Percentiles rank a stretch among this genome's conserved stretches.
These are phyloP conservation scores for Dillenia suffruticosa DNA, from an alignment of 164 flowering plant species.

Conservation along the genomic window DNA sequence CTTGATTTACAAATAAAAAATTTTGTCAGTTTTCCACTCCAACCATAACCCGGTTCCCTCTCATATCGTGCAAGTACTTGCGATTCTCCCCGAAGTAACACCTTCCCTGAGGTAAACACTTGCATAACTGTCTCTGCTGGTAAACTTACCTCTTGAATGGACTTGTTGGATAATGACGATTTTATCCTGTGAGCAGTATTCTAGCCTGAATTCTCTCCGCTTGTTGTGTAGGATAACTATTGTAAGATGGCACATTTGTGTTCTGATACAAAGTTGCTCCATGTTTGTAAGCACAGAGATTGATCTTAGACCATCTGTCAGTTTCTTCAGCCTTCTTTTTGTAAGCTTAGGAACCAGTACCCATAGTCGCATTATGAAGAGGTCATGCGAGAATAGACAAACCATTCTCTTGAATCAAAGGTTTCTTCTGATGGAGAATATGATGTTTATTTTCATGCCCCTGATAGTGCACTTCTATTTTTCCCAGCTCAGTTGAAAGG, in stretches of 20 bases:
- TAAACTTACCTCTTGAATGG: conserved; percentile 5
- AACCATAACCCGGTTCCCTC: neutral
- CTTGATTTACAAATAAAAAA: no score
- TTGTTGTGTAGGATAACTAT: no score
- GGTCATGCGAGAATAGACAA: no score
- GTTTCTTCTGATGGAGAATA: neutral
- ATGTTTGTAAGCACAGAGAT: neutral
- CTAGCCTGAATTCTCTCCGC: conserved; percentile 7
- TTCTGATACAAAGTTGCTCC: neutral
- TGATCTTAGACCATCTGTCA: neutral
- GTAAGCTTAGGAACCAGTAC: neutral
- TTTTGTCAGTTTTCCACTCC: no score
- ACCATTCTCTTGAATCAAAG: no score
- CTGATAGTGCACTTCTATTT: no score
- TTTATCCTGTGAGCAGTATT: conserved; percentile 19
- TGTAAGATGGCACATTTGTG: neutral
- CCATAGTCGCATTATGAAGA: no score
- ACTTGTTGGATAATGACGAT: conserved; percentile 7
- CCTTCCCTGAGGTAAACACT: conserved; percentile 41
- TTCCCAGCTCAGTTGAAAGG: no score
- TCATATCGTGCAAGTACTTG: conserved; percentile 48
- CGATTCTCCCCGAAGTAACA: conserved; percentile 62
- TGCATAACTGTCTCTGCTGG: conserved; percentile 28
- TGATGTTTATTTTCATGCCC: no score
- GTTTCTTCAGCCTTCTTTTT: neutral